A percentile compares a stretch with the other conserved stretches of the same genome.
Conservation (phyloP, 306 rosid genomes). For the Trichosanthes truncata region DNA sequence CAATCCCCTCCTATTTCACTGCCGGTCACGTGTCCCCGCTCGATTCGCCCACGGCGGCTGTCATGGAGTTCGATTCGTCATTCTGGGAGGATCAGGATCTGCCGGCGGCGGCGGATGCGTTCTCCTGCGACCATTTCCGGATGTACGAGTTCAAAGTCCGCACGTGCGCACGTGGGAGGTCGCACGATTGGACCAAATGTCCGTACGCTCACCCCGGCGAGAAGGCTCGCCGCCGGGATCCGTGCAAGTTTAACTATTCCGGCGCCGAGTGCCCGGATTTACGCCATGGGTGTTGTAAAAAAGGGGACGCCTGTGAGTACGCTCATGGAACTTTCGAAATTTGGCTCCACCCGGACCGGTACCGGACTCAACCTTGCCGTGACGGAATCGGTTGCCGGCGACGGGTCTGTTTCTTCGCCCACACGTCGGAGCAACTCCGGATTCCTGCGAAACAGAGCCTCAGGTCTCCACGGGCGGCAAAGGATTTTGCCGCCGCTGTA, state of each 20-base stretch:
- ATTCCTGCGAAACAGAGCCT: conserved; percentile 23
- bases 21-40: background rate
- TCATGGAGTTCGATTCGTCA: conserved; percentile 21
- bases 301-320: conserved; percentile 66
- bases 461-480: conserved; percentile 11
- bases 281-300: conserved; percentile 52
- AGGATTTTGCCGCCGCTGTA: background rate
- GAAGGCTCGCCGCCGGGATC: conserved; percentile 93
- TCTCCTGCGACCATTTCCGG: conserved; percentile 1
- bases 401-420: conserved; percentile 83
- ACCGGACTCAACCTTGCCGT: conserved; percentile 79
- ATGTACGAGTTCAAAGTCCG: conserved; percentile 15
- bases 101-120: background rate
- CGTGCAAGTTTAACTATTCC: conserved; percentile 55
- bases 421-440: conserved; percentile 65
- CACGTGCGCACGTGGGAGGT: conserved; percentile 9
- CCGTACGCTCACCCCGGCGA: conserved; percentile 59
- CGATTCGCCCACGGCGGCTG: conserved; percentile 5
- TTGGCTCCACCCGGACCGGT: conserved; percentile 92
- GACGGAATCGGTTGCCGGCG: conserved; percentile 63
- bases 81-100: background rate
- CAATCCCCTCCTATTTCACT: conserved; percentile 13
- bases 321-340: conserved; percentile 94
- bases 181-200: conserved; percentile 16
- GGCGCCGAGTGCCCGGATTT: conserved; percentile 58